Evolutionary conservation across 1,284 basidiomycete species (phyloP).

Genomic region (Schizopora paradoxa): DNA sequence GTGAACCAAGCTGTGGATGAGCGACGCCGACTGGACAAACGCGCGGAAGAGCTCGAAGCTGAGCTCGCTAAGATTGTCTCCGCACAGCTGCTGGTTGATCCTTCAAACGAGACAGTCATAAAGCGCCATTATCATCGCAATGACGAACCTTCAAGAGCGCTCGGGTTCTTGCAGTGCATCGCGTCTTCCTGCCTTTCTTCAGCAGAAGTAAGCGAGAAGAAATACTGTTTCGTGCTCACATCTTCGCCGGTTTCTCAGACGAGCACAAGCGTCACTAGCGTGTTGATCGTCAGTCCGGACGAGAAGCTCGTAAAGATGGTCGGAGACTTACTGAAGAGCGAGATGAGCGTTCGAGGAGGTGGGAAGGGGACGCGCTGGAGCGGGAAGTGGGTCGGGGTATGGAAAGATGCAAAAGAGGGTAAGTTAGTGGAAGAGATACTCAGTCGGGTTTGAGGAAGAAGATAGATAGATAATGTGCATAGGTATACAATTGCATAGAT

Average conservation of each 20-base stretch:
- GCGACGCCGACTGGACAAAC: conserved; percentile 55
- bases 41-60: conserved; percentile 56
- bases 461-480: conserved; percentile 10
- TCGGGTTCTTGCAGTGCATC: conserved; percentile 58
- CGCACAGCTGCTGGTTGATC: conserved; percentile 31
- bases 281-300: conserved; percentile 57
- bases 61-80: conserved; percentile 65
- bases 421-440: conserved; percentile 39
- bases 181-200: conserved; percentile 39
- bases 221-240: conserved; percentile 52
- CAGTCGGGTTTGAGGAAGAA: conserved; percentile 21
- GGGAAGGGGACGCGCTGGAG: conserved; percentile 64
- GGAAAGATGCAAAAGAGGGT: conserved; percentile 40
- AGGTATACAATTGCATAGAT: conserved; percentile 8
- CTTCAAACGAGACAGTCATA: conserved; percentile 16
- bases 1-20: conserved; percentile 66
- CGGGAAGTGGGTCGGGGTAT: conserved; percentile 50
- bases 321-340: conserved; percentile 54
- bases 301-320: conserved; percentile 53
- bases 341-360: conserved; percentile 56
- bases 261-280: conserved; percentile 40
- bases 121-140: conserved; percentile 45
- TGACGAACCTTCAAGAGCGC: conserved; percentile 56
- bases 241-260: conserved; percentile 56
- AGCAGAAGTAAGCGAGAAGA: conserved; percentile 28